Base-by-base conservation (phyloP, 148 eudicot genomes). In the Camellia granthamiana region DNA sequence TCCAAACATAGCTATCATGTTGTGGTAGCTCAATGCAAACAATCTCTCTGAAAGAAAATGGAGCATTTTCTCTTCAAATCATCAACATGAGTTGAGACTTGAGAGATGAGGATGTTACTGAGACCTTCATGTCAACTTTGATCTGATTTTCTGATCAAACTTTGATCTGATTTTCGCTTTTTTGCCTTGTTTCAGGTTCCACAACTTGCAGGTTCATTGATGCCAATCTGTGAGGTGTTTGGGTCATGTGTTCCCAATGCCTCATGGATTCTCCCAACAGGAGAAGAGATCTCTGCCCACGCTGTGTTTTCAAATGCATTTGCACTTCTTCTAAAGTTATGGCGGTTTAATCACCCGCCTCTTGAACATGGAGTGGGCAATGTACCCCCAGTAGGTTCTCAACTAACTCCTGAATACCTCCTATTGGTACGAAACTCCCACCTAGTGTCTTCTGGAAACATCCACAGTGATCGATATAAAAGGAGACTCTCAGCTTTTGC, bases 331-430 rank as follows among this genome's bases (percentile, higher is more conserved):
- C 83, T 96, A 65, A 96, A 91, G 85, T 91, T 96, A 52, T 96
- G 99, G 99, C 88, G 99, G 80, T 96, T 96, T 79, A 94, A 92
- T 80, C 93, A 91, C 64, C 95, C 97, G 5, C 99, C 99, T 62
- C 85, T 96, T 21, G 99, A 96, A 61, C 87, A 89, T 77, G 91
- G 95, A 52, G 91, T 92, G 23, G 99, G 99, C 75, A 97, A 92
- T 23, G 97, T 96, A 69, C 99, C 99, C 30, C 99, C 98, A 19
- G 98, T 96, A 6, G 99, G 99, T 63, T 92, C 92, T 60, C 99
- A 90, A 78, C 92, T 96, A 43, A 93, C 99, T 66, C 99, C 99
- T 0, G 99, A 93, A 78, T 94, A 91, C 82, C 95, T 96, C 65
- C 74, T 96, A 19, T 72, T 89, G 79, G 89, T 91, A 38, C 89